Base-by-base conservation (phyloP, 371 early-diverging fungal species). In the Capniomyces stellatus region DNA sequence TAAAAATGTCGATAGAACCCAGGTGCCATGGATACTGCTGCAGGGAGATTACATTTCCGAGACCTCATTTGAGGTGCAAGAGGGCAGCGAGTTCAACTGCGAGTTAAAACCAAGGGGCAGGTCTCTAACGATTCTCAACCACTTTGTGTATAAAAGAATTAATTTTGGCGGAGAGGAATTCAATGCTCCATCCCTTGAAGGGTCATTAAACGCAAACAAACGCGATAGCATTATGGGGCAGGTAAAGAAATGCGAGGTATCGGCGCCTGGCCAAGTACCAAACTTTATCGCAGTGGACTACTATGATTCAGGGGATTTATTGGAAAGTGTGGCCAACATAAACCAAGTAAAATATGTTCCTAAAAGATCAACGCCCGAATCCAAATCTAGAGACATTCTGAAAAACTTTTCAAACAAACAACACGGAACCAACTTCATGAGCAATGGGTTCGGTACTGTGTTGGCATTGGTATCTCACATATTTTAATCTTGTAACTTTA, bases 221-320 rank as follows among this genome's bases (percentile, higher is more conserved):
- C 46, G 43, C 29, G 30, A 47, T 21, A 56, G 58, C 53, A 47
- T 67, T 13, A 52, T 54, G 30, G 49, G 50, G 18, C 69, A 70
- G 56, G 55, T 61, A 10, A 56, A 57, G 24, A 19, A 47, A 28
- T 70, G 69, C 49, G 51, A 52, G 13, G 27, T 24, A 12, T 55
- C 54, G 2, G 23, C 52, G n/a, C 54, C 43, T 2, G 64, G 55
- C 2, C 64, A 67, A 43, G 66, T 69, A 52, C 81, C 83, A 43
- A 85, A 75, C 62, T 86, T 77, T 63, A 64, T 86, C 25, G 71
- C 79, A 0, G 77, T 86, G 2, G 87, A 86, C 65, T 86, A 77
- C 62, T 86, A 79, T 57, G 79, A 86, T 29, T 51, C 71, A 18
- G 85, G 84, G 8, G 60, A 60, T 3, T 43, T 76, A 3, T 56